A percentile compares a stretch with the other conserved stretches of the same genome.
phyloP scores from a whole-genome alignment of 208 protist genomes.

The Acanthamoeba polyphaga region DNA sequence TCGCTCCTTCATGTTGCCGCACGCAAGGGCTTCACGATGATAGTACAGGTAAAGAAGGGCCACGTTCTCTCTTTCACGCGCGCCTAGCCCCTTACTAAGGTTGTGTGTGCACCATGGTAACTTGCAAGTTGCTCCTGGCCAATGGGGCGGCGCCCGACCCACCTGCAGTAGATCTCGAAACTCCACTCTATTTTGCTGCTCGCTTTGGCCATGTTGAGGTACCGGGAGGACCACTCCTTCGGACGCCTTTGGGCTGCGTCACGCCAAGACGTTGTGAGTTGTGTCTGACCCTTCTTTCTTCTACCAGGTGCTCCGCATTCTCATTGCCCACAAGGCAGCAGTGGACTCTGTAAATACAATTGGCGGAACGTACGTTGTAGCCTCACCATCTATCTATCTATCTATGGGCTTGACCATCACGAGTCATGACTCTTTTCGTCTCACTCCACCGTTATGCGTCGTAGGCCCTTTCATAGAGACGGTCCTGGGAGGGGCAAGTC shows the following conservation, averaged over 20 bases:
- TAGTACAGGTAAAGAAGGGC: neutral
- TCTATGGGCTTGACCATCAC: too few species aligned
- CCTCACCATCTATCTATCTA: neutral
- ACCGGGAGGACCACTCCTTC: too few species aligned
- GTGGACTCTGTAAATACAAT: neutral
- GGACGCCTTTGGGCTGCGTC: too few species aligned
- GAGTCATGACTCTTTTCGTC: too few species aligned
- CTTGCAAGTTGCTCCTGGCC: neutral
- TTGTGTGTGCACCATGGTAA: neutral
- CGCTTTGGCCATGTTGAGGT: neutral
- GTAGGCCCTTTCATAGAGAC: neutral
- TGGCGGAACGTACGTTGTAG: neutral
- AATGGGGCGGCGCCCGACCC: neutral
- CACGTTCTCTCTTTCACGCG: too few species aligned
- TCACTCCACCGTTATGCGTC: neutral
- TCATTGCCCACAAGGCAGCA: neutral
- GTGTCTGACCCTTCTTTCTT: too few species aligned
- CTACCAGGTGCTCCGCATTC: neutral
- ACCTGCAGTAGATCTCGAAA: neutral
- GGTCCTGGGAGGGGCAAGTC: neutral
- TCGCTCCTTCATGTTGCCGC: neutral
- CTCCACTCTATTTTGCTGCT: neutral
- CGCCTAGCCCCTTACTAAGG: too few species aligned
- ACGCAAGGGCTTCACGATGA: neutral
- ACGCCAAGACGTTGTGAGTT: too few species aligned